Evolutionary conservation across 805 yeast species (phyloP).

Genomic region (Candida coleopterorum): DNA sequence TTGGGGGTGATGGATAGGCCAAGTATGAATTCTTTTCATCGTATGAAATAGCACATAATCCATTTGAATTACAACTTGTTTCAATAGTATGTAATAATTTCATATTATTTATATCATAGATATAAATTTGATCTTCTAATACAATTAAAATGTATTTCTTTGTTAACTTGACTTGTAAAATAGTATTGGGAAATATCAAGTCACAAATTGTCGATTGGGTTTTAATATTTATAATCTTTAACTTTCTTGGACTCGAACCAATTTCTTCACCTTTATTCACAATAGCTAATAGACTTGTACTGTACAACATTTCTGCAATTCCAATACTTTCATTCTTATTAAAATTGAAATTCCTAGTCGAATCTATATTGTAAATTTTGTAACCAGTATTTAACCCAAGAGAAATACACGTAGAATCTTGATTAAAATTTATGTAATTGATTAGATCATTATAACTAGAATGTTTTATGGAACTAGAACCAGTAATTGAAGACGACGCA

Average conservation of each 20-base stretch:
- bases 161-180: conserved; percentile 36
- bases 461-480: conserved; percentile 8
- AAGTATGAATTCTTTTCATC: conserved; percentile 44
- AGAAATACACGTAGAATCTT: conserved; percentile 79
- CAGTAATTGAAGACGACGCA: conserved; percentile 10
- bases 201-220: conserved; percentile 46
- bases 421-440: conserved; percentile 63
- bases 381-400: conserved; percentile 64
- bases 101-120: conserved; percentile 39
- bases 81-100: conserved; percentile 40
- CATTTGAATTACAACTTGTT: conserved; percentile 41
- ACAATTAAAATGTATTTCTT: conserved; percentile 29
- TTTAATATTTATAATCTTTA: conserved; percentile 80
- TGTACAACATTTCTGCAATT: conserved; percentile 83
- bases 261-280: conserved; percentile 76
- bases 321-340: conserved; percentile 51
- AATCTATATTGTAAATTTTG: conserved; percentile 76
- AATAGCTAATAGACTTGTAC: conserved; percentile 80
- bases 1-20: conserved; percentile 78
- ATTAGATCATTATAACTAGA: conserved; percentile 19
- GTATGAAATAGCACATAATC: conserved; percentile 56
- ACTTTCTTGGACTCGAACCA: conserved; percentile 69
- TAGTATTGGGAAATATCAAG: conserved; percentile 37
- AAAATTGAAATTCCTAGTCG: conserved; percentile 27
- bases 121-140: conserved; percentile 40